Evolutionary conservation across 306 rosid genomes (phyloP).

Genomic region (Mimosa bimucronata): DNA sequence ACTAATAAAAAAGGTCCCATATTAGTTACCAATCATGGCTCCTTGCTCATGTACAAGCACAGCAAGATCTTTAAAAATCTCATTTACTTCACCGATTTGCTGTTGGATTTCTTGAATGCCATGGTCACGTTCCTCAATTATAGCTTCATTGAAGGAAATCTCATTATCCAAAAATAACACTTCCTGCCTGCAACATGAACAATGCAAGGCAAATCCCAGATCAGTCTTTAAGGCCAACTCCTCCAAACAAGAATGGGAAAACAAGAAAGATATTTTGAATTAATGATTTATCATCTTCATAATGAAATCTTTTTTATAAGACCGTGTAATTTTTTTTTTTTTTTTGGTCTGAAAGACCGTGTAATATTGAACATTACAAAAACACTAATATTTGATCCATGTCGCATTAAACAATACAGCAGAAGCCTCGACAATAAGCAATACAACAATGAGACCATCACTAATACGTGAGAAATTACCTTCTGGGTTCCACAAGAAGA

Average conservation of each 20-base stretch:
- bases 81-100: constrained; percentile 95
- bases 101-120: constrained; percentile 98
- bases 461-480: constrained; percentile 53
- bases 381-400: constrained; percentile 12
- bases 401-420: constrained; percentile 19
- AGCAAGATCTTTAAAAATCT: constrained; percentile 94
- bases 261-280: not conserved
- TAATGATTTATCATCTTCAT: not conserved
- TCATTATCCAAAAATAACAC: constrained; percentile 88
- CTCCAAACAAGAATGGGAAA: not conserved
- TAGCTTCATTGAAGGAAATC: constrained; percentile 91
- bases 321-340: not conserved
- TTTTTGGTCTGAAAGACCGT: not conserved
- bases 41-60: constrained; percentile 98
- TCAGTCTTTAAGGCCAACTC: constrained; percentile 7
- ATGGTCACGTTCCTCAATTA: constrained; percentile 96
- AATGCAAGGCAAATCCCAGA: constrained; percentile 27
- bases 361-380: constrained; percentile 3
- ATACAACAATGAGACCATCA: constrained; percentile 2
- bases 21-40: constrained; percentile 76
- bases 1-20: not conserved
- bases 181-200: constrained; percentile 74
- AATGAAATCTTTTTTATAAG: not conserved
- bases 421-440: constrained; percentile 27
- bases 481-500: constrained; percentile 83